phyloP scores from a whole-genome alignment of 768 basidiomycete species.

The Lepiota brunneoincarnata region DNA sequence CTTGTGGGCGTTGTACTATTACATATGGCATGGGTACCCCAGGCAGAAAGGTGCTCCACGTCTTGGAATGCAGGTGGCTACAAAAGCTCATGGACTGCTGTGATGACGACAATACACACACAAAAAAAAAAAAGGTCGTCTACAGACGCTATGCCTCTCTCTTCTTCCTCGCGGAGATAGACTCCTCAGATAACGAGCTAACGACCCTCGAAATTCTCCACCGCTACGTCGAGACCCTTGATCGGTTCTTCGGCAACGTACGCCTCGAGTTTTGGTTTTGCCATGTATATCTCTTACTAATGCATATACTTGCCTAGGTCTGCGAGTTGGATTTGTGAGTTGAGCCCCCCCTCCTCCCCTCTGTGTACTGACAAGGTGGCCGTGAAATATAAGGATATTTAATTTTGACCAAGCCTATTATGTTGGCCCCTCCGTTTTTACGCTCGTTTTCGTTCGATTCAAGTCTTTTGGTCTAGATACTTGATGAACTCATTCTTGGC shows the following conservation, averaged over 20 bases:
- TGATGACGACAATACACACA: no score
- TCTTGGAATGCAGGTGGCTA: no score
- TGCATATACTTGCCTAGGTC: constrained; percentile 53
- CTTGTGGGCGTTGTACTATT: no score
- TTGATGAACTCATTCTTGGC: constrained; percentile 91
- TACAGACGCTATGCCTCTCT: constrained; percentile 95
- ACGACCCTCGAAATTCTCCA: constrained; percentile 91
- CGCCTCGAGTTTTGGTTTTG: constrained; percentile 29
- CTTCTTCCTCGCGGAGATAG: constrained; percentile 91
- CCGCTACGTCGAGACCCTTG: constrained; percentile 90
- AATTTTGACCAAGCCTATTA: constrained; percentile 97
- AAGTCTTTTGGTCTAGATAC: constrained; percentile 43
- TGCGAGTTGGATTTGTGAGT: constrained; percentile 90
- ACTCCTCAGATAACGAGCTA: constrained; percentile 85
- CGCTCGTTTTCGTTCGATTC: background rate
- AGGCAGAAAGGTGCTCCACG: background rate
- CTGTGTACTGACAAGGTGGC: background rate
- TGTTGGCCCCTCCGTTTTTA: constrained; percentile 34
- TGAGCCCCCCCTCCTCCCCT: background rate
- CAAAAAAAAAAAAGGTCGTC: no score
- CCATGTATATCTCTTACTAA: constrained; percentile 50
- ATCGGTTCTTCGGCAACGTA: constrained; percentile 86
- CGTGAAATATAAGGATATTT: constrained; percentile 67
- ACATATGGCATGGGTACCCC: background rate
- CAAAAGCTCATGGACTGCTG: no score